These are phyloP conservation scores for Vanrija humicola DNA, from an alignment of 1,284 basidiomycete species.

Conservation along the genomic window DNA sequence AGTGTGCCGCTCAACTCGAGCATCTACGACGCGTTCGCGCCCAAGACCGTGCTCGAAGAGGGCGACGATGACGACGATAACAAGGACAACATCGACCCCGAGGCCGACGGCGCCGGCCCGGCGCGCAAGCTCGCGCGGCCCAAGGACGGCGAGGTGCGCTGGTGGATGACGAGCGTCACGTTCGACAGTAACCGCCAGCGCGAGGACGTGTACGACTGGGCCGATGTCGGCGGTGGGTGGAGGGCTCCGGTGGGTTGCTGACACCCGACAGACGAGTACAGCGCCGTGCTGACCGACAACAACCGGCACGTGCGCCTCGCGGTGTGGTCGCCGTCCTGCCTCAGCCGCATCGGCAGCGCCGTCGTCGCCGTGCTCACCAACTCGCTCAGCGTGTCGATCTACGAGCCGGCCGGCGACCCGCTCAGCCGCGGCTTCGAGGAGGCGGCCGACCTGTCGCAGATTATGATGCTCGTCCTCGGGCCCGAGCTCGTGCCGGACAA, in stretches of 20 bases:
- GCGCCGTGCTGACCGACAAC: conserved; percentile 20
- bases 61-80: conserved; percentile 7
- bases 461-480: conserved; percentile 15
- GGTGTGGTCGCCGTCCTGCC: conserved; percentile 40
- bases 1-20: conserved; percentile 21
- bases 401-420: conserved; percentile 31
- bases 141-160: conserved; percentile 29
- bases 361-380: conserved; percentile 30
- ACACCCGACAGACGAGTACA: conserved; percentile 25
- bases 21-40: conserved; percentile 7
- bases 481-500: neutral
- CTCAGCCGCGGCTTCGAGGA: conserved; percentile 30
- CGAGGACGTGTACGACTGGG: conserved; percentile 14
- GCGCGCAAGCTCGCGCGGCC: conserved; percentile 19
- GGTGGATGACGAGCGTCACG: conserved; percentile 27
- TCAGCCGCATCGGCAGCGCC: conserved; percentile 22
- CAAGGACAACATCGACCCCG: conserved; percentile 8
- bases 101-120: conserved; percentile 3
- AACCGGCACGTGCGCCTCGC: conserved; percentile 24
- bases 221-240: conserved; percentile 13
- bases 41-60: conserved; percentile 2
- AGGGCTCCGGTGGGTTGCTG: neutral
- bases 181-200: conserved; percentile 14
- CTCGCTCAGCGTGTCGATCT: conserved; percentile 31
- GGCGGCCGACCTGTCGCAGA: conserved; percentile 32